Evolutionary conservation across 2,329 filamentous ascomycete genomes (phyloP), one percentile per base, ranked within the genome.

Genomic region (Aspergillus awamori): DNA sequence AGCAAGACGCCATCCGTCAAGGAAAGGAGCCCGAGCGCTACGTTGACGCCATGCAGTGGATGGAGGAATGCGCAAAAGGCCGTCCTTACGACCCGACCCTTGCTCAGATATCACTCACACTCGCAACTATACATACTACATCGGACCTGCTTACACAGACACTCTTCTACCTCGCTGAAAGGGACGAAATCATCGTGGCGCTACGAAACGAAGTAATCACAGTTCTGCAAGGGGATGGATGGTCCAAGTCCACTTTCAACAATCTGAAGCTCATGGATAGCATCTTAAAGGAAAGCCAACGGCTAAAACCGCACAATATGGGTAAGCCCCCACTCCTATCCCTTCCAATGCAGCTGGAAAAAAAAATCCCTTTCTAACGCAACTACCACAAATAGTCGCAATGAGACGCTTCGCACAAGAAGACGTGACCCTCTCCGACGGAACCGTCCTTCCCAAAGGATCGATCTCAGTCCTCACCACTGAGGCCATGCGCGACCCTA

Each of bases 261-360:
- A 75, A 77, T 48, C 65, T 81, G 43, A 76, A 75, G 60, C 66
- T 79, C 2, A 62, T 81, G 63, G 79, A 81, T 64, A 81, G 79
- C 56, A 72, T 76, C 0, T 65, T 81, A 58, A 80, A 80, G 53
- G 79, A 81, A 63, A 67, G 58, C 2, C 73, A 76, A 51, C 68
- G 79, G 2, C 33, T 75, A 30, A 73, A 73, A 43, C 72, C 73
- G 3, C 28, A 67, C 17, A 59, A 55, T 5, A 58, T 72, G 2
- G 54, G 67, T 69, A 54, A 56, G 55, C 36, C 20, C 8, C 4
- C 22, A 20, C 4, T 7, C 1, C 8, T 24, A 38, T 13, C 33
- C 11, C 33, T 36, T 24, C 5, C 24, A 28, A 28, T 11, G 13
- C 20, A 47, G 4, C 43, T 48, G 11, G 17, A 20, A 20, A 20